A percentile compares a stretch with the other conserved stretches of the same genome.
phyloP scores from a whole-genome alignment of 2,329 filamentous ascomycete genomes.

The Scedosporium minutisporum region DNA sequence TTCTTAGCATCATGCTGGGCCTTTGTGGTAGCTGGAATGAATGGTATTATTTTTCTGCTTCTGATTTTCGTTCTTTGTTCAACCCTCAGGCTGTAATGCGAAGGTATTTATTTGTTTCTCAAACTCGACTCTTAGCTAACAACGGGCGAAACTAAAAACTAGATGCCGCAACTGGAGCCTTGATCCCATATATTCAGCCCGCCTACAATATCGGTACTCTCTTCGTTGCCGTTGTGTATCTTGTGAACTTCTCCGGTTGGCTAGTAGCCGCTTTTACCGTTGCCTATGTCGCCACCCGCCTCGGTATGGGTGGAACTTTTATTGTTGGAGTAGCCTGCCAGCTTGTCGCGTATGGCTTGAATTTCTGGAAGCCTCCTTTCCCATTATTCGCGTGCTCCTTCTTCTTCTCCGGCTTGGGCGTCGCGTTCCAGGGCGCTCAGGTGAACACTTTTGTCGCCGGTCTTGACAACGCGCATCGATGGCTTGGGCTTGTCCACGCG shows the following conservation, averaged over 20 bases:
- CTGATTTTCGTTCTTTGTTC: too few species aligned
- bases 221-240: conserved; percentile 72
- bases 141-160: conserved; percentile 24
- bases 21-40: neutral
- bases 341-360: conserved; percentile 51
- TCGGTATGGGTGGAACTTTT: conserved; percentile 58
- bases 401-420: conserved; percentile 54
- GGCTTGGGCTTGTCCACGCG: conserved; percentile 57
- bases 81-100: too few species aligned
- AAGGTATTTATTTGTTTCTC: too few species aligned
- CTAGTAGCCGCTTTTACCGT: conserved; percentile 61
- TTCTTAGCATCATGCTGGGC: neutral
- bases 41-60: neutral
- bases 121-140: neutral
- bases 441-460: conserved; percentile 50
- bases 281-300: conserved; percentile 49
- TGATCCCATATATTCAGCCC: conserved; percentile 73
- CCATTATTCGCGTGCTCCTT: conserved; percentile 57
- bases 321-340: conserved; percentile 49
- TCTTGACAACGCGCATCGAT: conserved; percentile 41
- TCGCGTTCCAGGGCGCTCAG: conserved; percentile 46
- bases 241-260: conserved; percentile 68
- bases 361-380: conserved; percentile 62
- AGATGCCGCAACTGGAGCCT: conserved; percentile 65
- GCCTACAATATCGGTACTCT: conserved; percentile 67